Evolutionary conservation across 2,329 filamentous ascomycete species (phyloP), one percentile per base, ranked within the genome.

Genomic region (Aspergillus carbonarius): DNA sequence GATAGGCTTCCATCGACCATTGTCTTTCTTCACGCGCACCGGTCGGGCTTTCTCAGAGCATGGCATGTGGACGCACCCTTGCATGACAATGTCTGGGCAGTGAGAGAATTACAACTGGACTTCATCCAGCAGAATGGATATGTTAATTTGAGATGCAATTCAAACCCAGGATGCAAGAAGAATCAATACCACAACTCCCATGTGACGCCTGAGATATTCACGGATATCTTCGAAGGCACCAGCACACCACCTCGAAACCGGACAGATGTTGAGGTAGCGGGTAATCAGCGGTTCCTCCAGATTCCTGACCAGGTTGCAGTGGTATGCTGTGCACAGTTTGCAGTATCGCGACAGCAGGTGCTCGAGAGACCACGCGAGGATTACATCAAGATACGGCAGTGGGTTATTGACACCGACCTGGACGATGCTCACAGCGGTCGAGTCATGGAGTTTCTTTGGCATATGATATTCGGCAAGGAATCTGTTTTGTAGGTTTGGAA

Each of bases 321-420:
- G 3, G 79, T 84, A n/a, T 88, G 86, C 68, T 88, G 86, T 70
- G 84, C 85, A n/a, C 86, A 89, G 70, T 89, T 89, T 61, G 86
- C 83, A 0, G 82, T 88, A 5, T 83, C 83, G 3, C 75, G 79
- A 5, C 78, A 83, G 7, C 79, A 80, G 47, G 78, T 88, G 32
- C 76, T 68, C 6, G 70, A 73, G 47, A 75, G 84, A 32, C 78
- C 83, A 2, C 71, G 72, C 46, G 76, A 76, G 9, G 83, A 85
- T 59, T 89, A 88, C 63, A 66, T 83, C 15, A 78, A 78, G 40
- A 84, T 82, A 68, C 78, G 85, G 3, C 74, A 85, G 47, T 89
- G 86, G 87, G 62, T 88, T 42, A 67, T 86, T n/a, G 76, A 79
- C 10, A 85, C 85, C 3, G 72, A 79, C 3, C 68, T 85, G 51